A percentile compares a stretch with the other conserved stretches of the same genome.
Evolutionary conservation across 2,329 filamentous ascomycete genomes (phyloP).

Genomic region (Colletotrichum spaethianum): DNA sequence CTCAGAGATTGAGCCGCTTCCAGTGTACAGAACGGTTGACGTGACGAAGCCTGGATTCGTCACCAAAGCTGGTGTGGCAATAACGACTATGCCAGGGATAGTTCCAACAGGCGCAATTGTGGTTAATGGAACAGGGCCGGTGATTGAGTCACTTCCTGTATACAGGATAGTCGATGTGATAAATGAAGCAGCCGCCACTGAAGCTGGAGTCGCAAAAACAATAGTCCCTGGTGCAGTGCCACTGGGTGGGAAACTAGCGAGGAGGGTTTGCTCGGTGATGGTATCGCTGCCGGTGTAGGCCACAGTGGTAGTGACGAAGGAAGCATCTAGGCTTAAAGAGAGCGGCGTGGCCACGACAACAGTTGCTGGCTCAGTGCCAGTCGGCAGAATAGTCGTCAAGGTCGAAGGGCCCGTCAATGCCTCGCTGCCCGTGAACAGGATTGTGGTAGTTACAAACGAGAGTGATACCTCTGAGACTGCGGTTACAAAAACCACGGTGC

Average conservation of each 20-base stretch:
- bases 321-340: neutral
- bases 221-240: slow-evolving; percentile 27
- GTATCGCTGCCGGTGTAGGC: neutral
- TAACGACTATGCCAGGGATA: slow-evolving; percentile 16
- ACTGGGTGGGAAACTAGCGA: slow-evolving; percentile 21
- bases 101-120: neutral
- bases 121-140: neutral
- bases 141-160: neutral
- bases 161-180: slow-evolving; percentile 24
- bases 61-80: slow-evolving; percentile 10
- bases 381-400: slow-evolving; percentile 19
- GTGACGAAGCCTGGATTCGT: neutral
- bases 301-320: slow-evolving; percentile 13
- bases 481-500: slow-evolving; percentile 10
- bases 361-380: slow-evolving; percentile 30
- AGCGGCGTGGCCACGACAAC: slow-evolving; percentile 12
- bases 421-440: slow-evolving; percentile 4
- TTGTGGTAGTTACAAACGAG: slow-evolving; percentile 4
- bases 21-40: slow-evolving; percentile 15
- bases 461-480: neutral
- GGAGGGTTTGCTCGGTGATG: neutral
- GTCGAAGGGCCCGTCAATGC: neutral
- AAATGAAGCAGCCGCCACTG: slow-evolving; percentile 5
- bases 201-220: slow-evolving; percentile 1
- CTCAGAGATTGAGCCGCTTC: neutral